Base-by-base conservation (phyloP, 2,329 filamentous ascomycete species). In the Triangularia setosa region DNA sequence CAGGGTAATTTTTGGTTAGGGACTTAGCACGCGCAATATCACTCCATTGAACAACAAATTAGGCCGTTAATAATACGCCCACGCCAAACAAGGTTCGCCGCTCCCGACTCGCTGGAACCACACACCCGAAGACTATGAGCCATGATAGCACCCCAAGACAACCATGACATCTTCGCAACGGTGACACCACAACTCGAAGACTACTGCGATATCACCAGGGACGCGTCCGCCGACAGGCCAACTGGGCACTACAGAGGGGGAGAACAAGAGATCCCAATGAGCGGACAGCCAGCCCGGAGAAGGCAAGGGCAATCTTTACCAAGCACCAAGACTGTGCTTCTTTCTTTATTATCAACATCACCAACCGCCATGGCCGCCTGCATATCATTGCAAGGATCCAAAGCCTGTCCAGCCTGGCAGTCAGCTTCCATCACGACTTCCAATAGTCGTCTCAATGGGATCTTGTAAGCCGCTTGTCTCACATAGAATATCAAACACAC, bases 361-460 rank as follows among this genome's bases (percentile, higher is more conserved):
- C 75, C 71, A 21, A 63, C 68, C 24, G 66, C 72, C 58, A 76
- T 76, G 72, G 69, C 75, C 4, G 71, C 70, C 27, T 83, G 92
- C 75, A 84, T 95, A 70, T 88, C 91, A 27, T 82, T 96, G 35
- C 78, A 84, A 63, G 87, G 84, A 66, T 94, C 92, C 30, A 88
- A 81, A 4, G 77, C 83, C 62, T 96, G 92, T 76, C 82, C 88
- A 56, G 90, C 91, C 2, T 96, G 93, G 75, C 82, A 84, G 74
- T 81, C 83, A 48, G 86, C 91, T 6, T 92, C 90, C 0, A 82
- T 96, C 66, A 91, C 90, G 30, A 90, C 86, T 33, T 90, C 86
- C 27, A 82, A 84, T 73, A 77, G 78, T 53, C 78, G 75, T 63
- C 73, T 91, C 66, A 80, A 84, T 57, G 82, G 82, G 27, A 79